phyloP scores from a whole-genome alignment of 768 basidiomycete genomes.

The Tricholoma bakamatsutake region DNA sequence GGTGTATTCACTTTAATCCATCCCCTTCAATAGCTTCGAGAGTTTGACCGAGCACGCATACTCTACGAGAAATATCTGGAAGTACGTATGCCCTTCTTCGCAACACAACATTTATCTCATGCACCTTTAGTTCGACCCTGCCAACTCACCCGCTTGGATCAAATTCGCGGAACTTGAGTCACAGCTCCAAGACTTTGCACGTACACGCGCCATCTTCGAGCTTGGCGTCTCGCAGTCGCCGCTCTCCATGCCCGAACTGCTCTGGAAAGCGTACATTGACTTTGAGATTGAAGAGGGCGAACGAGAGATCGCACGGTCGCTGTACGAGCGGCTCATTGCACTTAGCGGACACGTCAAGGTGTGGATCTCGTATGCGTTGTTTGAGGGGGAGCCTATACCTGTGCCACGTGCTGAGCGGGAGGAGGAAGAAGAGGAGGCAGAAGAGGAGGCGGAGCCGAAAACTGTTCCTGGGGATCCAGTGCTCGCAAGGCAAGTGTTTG shows the following conservation, averaged over 20 bases:
- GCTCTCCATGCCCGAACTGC: slow-evolving; percentile 90
- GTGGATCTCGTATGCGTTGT: slow-evolving; percentile 93
- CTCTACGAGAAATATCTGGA: slow-evolving; percentile 95
- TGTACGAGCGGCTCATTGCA: slow-evolving; percentile 85
- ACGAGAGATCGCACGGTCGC: slow-evolving; percentile 69
- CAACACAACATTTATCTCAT: background rate
- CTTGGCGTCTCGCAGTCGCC: slow-evolving; percentile 79
- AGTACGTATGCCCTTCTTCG: slow-evolving; percentile 35
- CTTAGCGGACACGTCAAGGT: slow-evolving; percentile 94
- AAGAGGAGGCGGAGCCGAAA: slow-evolving; percentile 52
- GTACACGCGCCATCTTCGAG: slow-evolving; percentile 92
- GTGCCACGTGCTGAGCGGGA: slow-evolving; percentile 59
- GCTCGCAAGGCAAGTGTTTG: slow-evolving; percentile 70
- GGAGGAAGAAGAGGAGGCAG: slow-evolving; percentile 67
- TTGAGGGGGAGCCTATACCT: slow-evolving; percentile 78
- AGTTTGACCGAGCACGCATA: slow-evolving; percentile 89
- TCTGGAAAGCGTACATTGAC: slow-evolving; percentile 96
- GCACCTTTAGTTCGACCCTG: slow-evolving; percentile 64
- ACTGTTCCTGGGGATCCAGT: slow-evolving; percentile 67
- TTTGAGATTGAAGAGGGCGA: slow-evolving; percentile 95
- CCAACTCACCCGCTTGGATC: slow-evolving; percentile 93
- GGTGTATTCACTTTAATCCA: background rate
- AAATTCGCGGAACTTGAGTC: slow-evolving; percentile 91
- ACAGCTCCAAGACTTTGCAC: slow-evolving; percentile 79
- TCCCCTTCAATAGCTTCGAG: slow-evolving; percentile 59